Evolutionary conservation across 768 basidiomycete species (phyloP).

Genomic region (Tylopilus plumbeoviolaceoides): DNA sequence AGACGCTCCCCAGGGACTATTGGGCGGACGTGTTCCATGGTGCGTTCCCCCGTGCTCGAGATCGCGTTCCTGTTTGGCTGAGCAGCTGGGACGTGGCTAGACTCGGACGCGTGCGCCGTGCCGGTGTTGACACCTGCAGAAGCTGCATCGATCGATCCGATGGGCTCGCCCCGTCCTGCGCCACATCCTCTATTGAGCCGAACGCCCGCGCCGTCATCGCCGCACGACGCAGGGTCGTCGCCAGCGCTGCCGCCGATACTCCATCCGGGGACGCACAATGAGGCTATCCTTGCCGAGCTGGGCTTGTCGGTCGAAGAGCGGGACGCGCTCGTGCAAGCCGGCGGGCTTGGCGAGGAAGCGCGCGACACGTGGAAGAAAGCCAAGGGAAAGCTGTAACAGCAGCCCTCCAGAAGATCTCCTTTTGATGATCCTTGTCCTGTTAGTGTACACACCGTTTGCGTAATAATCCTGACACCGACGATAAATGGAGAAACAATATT

Average conservation of each 20-base stretch:
- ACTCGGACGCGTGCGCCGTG: conserved; percentile 66
- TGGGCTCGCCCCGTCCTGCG: conserved; percentile 39
- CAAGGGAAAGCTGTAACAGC: conserved; percentile 25
- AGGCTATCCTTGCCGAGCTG: conserved; percentile 48
- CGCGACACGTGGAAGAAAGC: conserved; percentile 12
- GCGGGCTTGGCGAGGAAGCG: conserved; percentile 42
- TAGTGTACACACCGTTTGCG: conserved; percentile 5
- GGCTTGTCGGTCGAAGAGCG: conserved; percentile 44
- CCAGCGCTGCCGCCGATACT: conserved; percentile 22
- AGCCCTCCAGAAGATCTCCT: too few species aligned
- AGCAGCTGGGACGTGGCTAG: conserved; percentile 30
- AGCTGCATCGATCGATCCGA: conserved; percentile 43
- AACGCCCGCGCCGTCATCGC: conserved; percentile 21
- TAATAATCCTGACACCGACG: not conserved
- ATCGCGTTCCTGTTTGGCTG: not conserved
- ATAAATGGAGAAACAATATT: not conserved
- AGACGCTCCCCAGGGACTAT: conserved; percentile 53
- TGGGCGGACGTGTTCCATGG: conserved; percentile 71
- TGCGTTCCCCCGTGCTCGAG: conserved; percentile 16
- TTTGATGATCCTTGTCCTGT: not conserved
- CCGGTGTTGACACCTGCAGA: conserved; percentile 66
- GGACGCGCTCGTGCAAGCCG: conserved; percentile 38
- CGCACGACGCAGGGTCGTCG: not conserved
- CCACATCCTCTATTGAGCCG: conserved; percentile 48
- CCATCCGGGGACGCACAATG: conserved; percentile 50